phyloP scores from a whole-genome alignment of 2,329 filamentous ascomycete genomes.

The Beauveria scarabaeidicola region DNA sequence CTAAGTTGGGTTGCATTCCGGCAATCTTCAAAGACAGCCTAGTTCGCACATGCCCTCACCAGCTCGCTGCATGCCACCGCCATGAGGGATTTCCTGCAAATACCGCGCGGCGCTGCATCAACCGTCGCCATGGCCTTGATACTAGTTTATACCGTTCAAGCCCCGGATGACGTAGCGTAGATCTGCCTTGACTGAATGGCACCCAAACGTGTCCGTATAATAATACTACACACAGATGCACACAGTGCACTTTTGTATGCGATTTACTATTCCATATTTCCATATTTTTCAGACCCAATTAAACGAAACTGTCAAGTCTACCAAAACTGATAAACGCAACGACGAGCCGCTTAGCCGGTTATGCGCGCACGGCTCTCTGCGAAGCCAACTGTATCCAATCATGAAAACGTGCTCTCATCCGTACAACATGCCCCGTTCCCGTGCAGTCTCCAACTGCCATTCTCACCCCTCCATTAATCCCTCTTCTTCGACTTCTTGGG shows the following conservation, averaged over 20 bases:
- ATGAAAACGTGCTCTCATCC: conserved; percentile 1
- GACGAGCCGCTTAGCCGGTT: background rate
- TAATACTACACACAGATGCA: background rate
- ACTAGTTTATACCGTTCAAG: background rate
- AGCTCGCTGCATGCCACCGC: background rate
- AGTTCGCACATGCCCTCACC: background rate
- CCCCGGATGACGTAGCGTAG: background rate
- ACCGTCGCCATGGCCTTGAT: background rate
- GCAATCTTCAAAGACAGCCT: background rate
- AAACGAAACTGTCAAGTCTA: conserved; percentile 1
- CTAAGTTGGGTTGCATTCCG: background rate
- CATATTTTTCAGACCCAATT: background rate
- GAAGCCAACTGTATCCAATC: background rate
- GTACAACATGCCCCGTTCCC: background rate
- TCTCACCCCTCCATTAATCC: conserved; percentile 20
- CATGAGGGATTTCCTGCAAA: conserved; percentile 5
- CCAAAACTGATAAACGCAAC: background rate
- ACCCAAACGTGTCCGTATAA: background rate
- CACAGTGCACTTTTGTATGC: background rate
- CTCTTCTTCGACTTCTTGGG: conserved; percentile 24
- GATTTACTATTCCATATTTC: background rate
- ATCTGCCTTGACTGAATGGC: background rate
- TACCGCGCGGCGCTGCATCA: background rate
- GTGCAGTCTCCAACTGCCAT: background rate
- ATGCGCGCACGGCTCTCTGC: background rate